These are phyloP conservation scores for Boletus rufocinnamomeus DNA, from an alignment of 768 basidiomycete genomes.

Conservation along the genomic window DNA sequence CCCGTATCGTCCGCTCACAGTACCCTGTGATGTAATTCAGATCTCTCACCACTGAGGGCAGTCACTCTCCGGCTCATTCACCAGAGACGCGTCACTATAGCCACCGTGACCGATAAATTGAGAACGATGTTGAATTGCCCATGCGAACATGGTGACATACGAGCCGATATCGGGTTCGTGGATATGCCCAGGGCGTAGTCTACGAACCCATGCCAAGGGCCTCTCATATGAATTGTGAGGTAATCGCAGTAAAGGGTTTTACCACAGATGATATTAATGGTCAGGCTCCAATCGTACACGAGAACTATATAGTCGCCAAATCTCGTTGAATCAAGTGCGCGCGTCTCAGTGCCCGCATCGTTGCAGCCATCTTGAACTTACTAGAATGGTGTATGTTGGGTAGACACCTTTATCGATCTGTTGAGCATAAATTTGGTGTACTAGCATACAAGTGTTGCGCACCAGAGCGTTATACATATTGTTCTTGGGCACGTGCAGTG, in stretches of 20 bases:
- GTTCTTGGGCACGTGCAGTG: not conserved
- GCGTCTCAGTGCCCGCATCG: not conserved
- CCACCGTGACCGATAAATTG: not conserved
- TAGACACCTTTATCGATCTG: not conserved
- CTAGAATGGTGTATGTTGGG: not conserved
- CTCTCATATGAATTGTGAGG: too few species aligned
- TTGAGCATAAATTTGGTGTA: not conserved
- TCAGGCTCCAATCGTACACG: not conserved
- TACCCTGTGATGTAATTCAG: too few species aligned
- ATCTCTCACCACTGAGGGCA: too few species aligned
- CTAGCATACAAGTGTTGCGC: not conserved
- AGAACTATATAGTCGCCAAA: conserved; percentile 8
- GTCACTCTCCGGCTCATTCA: not conserved
- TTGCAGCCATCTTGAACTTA: not conserved
- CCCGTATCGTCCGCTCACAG: too few species aligned
- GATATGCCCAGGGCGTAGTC: not conserved
- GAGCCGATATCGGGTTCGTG: not conserved
- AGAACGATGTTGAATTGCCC: not conserved
- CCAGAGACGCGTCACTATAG: not conserved
- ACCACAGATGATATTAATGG: not conserved
- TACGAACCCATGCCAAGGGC: not conserved
- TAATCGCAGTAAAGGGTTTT: not conserved
- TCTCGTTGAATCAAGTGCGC: not conserved
- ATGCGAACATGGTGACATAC: not conserved
- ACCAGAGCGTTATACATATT: not conserved